These are phyloP conservation scores for Prinsepia uniflora DNA, from an alignment of 306 rosid species.

Conservation along the genomic window DNA sequence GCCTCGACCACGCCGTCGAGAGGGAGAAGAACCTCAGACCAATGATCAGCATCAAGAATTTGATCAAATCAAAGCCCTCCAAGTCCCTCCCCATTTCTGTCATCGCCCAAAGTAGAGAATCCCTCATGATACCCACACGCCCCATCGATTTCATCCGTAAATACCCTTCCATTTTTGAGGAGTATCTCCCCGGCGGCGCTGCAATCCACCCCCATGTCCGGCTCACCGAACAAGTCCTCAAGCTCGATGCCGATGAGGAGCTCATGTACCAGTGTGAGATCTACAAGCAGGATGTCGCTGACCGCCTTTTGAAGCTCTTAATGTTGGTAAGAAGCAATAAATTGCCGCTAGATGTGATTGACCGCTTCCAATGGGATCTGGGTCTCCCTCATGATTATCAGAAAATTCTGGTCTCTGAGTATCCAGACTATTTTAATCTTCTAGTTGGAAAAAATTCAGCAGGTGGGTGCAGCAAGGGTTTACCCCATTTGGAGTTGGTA, in stretches of 20 bases:
- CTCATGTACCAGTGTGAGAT: conserved; percentile 38
- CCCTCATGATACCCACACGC: conserved; percentile 55
- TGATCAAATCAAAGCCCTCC: conserved; percentile 63
- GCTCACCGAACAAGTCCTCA: conserved; percentile 43
- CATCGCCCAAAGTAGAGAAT: conserved; percentile 37
- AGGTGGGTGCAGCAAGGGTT: conserved; percentile 16
- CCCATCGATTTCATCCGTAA: conserved; percentile 62
- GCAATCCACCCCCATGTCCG: conserved; percentile 48
- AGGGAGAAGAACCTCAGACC: conserved; percentile 62
- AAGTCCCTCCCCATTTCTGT: conserved; percentile 67
- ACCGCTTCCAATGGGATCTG: conserved; percentile 63
- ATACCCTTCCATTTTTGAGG: conserved; percentile 62
- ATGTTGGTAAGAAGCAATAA: conserved; percentile 57
- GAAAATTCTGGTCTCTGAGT: conserved; percentile 46
- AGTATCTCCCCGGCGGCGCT: conserved; percentile 48
- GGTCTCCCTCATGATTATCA: conserved; percentile 65
- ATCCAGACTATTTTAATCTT: conserved; percentile 66
- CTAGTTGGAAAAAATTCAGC: conserved; percentile 15
- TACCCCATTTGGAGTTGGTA: conserved; percentile 60
- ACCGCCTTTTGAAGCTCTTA: conserved; percentile 55
- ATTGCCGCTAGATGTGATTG: conserved; percentile 43
- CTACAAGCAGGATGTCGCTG: conserved; percentile 55
- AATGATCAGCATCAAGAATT: conserved; percentile 44
- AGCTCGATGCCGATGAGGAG: conserved; percentile 50
- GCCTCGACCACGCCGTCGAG: conserved; percentile 88